Conservation (phyloP, 768 basidiomycete genomes). For the Agaricus subrufescens region DNA sequence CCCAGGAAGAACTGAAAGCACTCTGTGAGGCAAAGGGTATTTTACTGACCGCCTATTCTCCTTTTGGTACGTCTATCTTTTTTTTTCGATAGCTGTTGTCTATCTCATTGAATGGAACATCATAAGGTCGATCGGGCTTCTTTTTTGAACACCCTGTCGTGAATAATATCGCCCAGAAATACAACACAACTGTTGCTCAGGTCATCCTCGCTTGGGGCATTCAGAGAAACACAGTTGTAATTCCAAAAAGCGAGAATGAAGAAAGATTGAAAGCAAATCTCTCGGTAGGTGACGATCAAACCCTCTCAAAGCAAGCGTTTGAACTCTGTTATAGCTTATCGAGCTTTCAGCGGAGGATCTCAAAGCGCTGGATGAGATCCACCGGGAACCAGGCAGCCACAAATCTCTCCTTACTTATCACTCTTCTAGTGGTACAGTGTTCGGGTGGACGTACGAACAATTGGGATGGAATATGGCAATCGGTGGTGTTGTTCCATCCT, state of each 20-base stretch:
- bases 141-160: slow-evolving; percentile 30
- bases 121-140: slow-evolving; percentile 18
- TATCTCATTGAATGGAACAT: too few species aligned
- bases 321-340: slow-evolving; percentile 24
- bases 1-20: slow-evolving; percentile 41
- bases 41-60: slow-evolving; percentile 45
- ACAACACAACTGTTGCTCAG: slow-evolving; percentile 38
- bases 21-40: slow-evolving; percentile 49
- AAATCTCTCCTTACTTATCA: slow-evolving; percentile 24
- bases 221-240: slow-evolving; percentile 53
- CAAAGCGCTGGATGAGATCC: slow-evolving; percentile 32
- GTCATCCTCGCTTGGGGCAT: slow-evolving; percentile 62
- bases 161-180: slow-evolving; percentile 26
- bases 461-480: slow-evolving; percentile 36
- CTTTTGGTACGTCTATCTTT: slow-evolving; percentile 24
- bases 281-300: slow-evolving; percentile 19
- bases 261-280: slow-evolving; percentile 47
- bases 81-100: not conserved
- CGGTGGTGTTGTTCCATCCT: slow-evolving; percentile 24
- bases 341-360: slow-evolving; percentile 33
- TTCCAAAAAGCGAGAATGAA: slow-evolving; percentile 55
- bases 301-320: too few species aligned
- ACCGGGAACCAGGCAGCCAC: slow-evolving; percentile 37
- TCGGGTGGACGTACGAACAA: slow-evolving; percentile 42
- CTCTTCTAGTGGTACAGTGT: slow-evolving; percentile 23